These are phyloP conservation scores for Stagonosporopsis chrysanthemi DNA, from an alignment of 2,329 filamentous ascomycete species.

Conservation along the genomic window DNA sequence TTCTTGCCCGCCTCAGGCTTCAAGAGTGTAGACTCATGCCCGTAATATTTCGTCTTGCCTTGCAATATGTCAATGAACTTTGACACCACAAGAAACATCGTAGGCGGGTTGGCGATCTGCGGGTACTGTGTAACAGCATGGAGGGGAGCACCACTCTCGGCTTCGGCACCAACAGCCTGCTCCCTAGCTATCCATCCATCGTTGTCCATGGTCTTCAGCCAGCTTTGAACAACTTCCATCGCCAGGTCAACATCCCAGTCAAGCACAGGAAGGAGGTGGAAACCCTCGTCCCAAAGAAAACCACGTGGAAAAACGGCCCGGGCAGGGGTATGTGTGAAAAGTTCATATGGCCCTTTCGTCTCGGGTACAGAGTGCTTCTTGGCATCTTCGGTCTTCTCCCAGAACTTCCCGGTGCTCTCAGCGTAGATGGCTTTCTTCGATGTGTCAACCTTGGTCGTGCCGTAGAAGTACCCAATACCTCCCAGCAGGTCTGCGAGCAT, in stretches of 20 bases:
- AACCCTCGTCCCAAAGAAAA: slow-evolving; percentile 97
- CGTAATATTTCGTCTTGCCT: slow-evolving; percentile 57
- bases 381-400: slow-evolving; percentile 85
- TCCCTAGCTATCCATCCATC: slow-evolving; percentile 97
- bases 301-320: slow-evolving; percentile 92
- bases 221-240: slow-evolving; percentile 84
- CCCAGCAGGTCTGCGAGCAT: slow-evolving; percentile 93
- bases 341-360: slow-evolving; percentile 80
- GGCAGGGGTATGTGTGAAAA: slow-evolving; percentile 89
- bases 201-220: slow-evolving; percentile 92
- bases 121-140: slow-evolving; percentile 95
- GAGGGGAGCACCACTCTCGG: slow-evolving; percentile 84
- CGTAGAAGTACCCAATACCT: slow-evolving; percentile 92
- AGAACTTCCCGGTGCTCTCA: slow-evolving; percentile 91
- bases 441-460: slow-evolving; percentile 82
- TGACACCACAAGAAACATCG: slow-evolving; percentile 86
- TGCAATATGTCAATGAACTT: slow-evolving; percentile 69
- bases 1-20: slow-evolving; percentile 70
- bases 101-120: slow-evolving; percentile 95
- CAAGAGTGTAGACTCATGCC: slow-evolving; percentile 63
- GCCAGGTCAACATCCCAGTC: slow-evolving; percentile 93
- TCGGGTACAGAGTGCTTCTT: slow-evolving; percentile 71
- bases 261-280: slow-evolving; percentile 85
- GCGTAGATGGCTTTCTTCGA: slow-evolving; percentile 89
- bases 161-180: slow-evolving; percentile 88